These are phyloP conservation scores for Jatropha curcas DNA, from an alignment of 345 rosid genomes.

Conservation along the genomic window DNA sequence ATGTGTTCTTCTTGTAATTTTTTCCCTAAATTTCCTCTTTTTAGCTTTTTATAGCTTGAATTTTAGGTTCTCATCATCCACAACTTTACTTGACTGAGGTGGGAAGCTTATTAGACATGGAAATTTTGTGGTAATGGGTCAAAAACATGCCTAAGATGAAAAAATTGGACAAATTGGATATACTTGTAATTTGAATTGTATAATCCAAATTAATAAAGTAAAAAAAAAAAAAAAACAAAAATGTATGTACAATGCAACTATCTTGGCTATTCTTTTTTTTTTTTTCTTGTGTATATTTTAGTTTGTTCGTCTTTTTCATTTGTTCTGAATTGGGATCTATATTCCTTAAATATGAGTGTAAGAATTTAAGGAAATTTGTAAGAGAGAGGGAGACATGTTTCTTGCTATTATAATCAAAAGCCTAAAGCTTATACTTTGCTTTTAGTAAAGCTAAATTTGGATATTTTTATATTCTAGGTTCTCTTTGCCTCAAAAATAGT, in stretches of 20 bases:
- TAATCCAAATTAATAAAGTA: conserved; percentile 9
- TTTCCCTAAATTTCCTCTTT: neutral
- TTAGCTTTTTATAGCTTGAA: neutral
- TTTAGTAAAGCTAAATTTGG: too few species aligned
- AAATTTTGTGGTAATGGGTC: neutral
- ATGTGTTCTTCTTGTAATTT: neutral
- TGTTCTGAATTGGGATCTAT: too few species aligned
- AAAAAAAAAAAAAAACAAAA: conserved; percentile 1
- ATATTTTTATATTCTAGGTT: too few species aligned
- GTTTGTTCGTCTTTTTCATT: neutral
- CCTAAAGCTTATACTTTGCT: too few species aligned
- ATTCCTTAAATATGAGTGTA: too few species aligned
- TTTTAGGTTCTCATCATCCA: neutral
- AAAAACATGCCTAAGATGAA: conserved; percentile 7
- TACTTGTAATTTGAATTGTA: conserved; percentile 14
- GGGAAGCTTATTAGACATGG: neutral
- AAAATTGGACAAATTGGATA: neutral
- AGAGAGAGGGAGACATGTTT: too few species aligned
- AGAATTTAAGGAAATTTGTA: too few species aligned
- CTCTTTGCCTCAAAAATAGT: too few species aligned
- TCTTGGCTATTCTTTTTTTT: too few species aligned
- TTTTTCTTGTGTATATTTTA: too few species aligned
- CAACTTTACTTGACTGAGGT: neutral
- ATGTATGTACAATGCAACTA: neutral
- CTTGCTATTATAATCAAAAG: too few species aligned